phyloP scores from a whole-genome alignment of 2,329 filamentous ascomycete genomes.

The Aureobasidium lini region DNA sequence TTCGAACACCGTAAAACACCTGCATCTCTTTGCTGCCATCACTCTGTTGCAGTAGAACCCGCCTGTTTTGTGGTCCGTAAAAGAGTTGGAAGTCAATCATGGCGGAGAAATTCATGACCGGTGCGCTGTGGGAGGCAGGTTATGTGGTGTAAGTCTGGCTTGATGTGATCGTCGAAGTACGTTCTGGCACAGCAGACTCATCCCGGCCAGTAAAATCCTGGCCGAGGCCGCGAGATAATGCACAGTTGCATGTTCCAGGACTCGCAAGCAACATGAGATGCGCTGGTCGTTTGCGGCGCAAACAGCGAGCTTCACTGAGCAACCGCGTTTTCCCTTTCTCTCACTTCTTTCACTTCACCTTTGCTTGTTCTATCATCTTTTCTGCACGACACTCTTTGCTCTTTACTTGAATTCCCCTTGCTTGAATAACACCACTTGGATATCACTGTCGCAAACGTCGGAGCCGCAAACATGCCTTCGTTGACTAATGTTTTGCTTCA shows the following conservation, averaged over 20 bases:
- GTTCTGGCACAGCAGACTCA: background rate
- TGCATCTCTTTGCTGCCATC: background rate
- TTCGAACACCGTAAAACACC: background rate
- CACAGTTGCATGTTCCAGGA: background rate
- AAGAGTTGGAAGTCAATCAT: background rate
- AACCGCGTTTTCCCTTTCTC: background rate
- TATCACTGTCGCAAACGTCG: background rate
- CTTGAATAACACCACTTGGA: background rate
- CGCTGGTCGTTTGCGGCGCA: constrained; percentile 3
- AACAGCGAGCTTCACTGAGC: background rate
- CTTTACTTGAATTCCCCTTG: no score
- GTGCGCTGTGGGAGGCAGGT: background rate
- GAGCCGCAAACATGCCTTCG: background rate
- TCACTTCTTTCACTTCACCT: background rate
- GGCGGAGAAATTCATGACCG: constrained; percentile 3
- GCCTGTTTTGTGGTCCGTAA: background rate
- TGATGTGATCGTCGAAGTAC: background rate
- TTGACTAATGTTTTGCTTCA: constrained; percentile 16
- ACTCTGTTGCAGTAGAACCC: background rate
- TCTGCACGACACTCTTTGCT: background rate
- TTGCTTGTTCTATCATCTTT: background rate
- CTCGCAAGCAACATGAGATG: background rate
- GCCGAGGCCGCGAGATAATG: background rate
- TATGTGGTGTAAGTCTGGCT: constrained; percentile 10
- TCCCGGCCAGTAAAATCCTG: no score